phyloP scores from a whole-genome alignment of 2,329 filamentous ascomycete species.

The Lachnellula occidentalis region DNA sequence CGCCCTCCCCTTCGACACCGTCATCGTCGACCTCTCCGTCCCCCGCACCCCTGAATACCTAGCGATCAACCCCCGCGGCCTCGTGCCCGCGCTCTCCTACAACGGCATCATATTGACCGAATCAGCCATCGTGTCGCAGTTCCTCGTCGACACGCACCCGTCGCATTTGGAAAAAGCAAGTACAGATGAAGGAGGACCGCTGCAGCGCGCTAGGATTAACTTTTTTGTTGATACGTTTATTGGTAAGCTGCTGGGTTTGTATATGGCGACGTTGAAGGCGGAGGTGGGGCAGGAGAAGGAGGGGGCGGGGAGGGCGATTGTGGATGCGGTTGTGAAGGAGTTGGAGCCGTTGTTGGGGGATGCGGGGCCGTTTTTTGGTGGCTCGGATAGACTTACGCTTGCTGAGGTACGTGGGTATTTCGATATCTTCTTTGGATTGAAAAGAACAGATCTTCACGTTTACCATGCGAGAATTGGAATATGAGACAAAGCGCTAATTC shows the following conservation, averaged over 20 bases:
- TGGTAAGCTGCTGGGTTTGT: slow-evolving; percentile 51
- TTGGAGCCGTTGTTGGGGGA: slow-evolving; percentile 63
- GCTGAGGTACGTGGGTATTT: slow-evolving; percentile 61
- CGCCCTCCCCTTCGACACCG: slow-evolving; percentile 60
- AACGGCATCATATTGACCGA: slow-evolving; percentile 65
- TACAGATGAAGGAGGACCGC: slow-evolving; percentile 46
- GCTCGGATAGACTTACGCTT: slow-evolving; percentile 59
- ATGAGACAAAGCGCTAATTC: slow-evolving; percentile 7
- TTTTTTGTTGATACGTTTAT: slow-evolving; percentile 71
- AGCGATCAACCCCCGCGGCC: slow-evolving; percentile 70
- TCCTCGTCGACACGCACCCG: slow-evolving; percentile 64
- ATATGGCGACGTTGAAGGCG: slow-evolving; percentile 40
- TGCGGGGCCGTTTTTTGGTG: slow-evolving; percentile 58
- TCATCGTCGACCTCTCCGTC: slow-evolving; percentile 63
- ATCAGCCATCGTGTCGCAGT: slow-evolving; percentile 67
- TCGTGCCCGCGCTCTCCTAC: slow-evolving; percentile 67
- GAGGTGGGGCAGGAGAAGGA: slow-evolving; percentile 42
- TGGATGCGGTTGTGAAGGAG: slow-evolving; percentile 58
- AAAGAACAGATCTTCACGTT: too few species aligned
- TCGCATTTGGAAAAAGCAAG: slow-evolving; percentile 58
- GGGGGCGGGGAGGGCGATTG: slow-evolving; percentile 44
- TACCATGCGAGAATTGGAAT: background rate
- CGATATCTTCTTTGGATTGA: background rate
- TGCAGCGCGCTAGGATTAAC: slow-evolving; percentile 58
- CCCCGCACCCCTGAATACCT: slow-evolving; percentile 72